These are phyloP conservation scores for Jatropha podagrica DNA, from an alignment of 441 rosid genomes.

Conservation along the genomic window DNA sequence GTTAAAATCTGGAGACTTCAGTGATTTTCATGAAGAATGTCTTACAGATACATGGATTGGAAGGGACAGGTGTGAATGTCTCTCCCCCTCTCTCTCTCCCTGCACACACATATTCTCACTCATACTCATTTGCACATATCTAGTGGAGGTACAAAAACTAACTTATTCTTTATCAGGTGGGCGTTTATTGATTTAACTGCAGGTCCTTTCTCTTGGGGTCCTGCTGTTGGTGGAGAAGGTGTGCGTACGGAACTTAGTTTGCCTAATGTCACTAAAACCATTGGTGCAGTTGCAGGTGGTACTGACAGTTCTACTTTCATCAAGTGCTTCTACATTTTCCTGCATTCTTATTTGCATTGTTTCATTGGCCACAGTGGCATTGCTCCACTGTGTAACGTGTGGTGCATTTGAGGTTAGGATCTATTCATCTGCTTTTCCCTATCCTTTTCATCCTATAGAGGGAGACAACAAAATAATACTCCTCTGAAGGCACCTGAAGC, in stretches of 20 bases:
- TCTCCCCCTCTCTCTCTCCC: constrained; percentile 26
- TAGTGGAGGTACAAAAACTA: constrained; percentile 7
- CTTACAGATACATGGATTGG: constrained; percentile 98
- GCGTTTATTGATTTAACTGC: constrained; percentile 92
- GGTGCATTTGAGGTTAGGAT: not conserved
- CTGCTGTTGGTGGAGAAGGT: constrained; percentile 99
- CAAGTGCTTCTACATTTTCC: not conserved
- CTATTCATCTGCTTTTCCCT: no score
- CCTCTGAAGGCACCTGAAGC: not conserved
- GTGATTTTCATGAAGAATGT: constrained; percentile 79
- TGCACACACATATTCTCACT: not conserved
- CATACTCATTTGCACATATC: no score
- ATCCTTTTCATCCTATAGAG: not conserved
- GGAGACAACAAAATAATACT: not conserved
- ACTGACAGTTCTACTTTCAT: constrained; percentile 4
- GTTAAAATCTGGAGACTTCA: constrained; percentile 70
- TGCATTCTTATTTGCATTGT: constrained; percentile 1
- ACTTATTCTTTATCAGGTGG: constrained; percentile 63
- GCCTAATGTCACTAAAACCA: constrained; percentile 93
- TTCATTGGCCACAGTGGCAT: constrained; percentile 4
- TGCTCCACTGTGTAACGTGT: not conserved
- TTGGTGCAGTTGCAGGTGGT: constrained; percentile 96
- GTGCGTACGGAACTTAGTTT: constrained; percentile 88
- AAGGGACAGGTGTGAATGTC: constrained; percentile 69
- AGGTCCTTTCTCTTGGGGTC: constrained; percentile 99